Percentiles rank a stretch among this genome's conserved stretches.
phyloP scores from a whole-genome alignment of 371 early-diverging fungal species.

The Actinomortierella ambigua region DNA sequence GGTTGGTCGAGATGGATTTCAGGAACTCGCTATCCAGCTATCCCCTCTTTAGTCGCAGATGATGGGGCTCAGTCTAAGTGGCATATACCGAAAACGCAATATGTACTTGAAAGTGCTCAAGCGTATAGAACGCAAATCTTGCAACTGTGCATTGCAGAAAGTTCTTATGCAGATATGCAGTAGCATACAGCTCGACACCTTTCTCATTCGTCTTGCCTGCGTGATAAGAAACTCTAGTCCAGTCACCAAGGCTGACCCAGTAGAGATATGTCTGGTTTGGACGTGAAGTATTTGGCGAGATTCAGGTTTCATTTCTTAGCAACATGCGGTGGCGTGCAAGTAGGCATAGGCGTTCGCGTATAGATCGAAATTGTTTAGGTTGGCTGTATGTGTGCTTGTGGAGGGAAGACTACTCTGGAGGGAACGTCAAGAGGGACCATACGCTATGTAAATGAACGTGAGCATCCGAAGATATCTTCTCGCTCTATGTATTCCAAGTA shows the following conservation, averaged over 20 bases:
- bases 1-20: too few species aligned
- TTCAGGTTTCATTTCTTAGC: constrained; percentile 13
- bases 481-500: too few species aligned
- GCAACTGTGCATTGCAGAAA: constrained; percentile 17
- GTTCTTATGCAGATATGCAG: constrained; percentile 15
- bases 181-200: constrained; percentile 13
- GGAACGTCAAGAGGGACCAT: not conserved
- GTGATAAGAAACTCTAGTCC: constrained; percentile 13
- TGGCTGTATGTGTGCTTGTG: too few species aligned
- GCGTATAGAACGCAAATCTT: constrained; percentile 26
- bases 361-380: not conserved
- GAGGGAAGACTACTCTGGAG: too few species aligned
- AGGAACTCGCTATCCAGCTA: too few species aligned
- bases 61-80: too few species aligned
- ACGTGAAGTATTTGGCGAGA: constrained; percentile 16
- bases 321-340: constrained; percentile 21
- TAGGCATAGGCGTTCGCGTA: constrained; percentile 13
- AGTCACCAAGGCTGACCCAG: constrained; percentile 13
- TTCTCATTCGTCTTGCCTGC: constrained; percentile 10
- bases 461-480: too few species aligned
- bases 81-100: not conserved
- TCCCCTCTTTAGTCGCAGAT: too few species aligned
- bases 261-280: constrained; percentile 8
- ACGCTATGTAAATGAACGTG: not conserved
- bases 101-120: constrained; percentile 14